Evolutionary conservation across 2,329 filamentous ascomycete species (phyloP).

Genomic region (Keithomyces neogunnii): DNA sequence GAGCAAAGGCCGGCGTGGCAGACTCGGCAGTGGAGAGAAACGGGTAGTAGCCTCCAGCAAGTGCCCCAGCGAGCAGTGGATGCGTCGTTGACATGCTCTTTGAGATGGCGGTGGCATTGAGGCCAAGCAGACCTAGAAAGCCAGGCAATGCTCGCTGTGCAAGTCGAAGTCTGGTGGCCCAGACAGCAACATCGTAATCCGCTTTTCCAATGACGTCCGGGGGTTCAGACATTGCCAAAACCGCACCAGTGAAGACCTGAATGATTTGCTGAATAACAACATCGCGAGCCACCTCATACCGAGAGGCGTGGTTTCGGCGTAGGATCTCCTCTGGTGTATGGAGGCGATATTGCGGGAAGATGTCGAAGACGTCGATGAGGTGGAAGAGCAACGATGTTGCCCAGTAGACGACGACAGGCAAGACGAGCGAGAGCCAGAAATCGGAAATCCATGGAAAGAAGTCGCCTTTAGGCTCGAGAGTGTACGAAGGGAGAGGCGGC

Average conservation of each 20-base stretch:
- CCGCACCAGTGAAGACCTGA: conserved; percentile 64
- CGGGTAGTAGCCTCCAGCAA: conserved; percentile 78
- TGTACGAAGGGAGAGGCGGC: conserved; percentile 80
- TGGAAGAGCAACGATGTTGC: conserved; percentile 78
- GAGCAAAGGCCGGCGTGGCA: conserved; percentile 64
- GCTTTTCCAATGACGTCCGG: conserved; percentile 68
- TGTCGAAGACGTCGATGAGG: conserved; percentile 72
- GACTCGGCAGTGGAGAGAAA: conserved; percentile 50
- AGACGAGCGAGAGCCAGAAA: conserved; percentile 64
- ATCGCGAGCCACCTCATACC: conserved; percentile 81
- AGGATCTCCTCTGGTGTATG: conserved; percentile 90
- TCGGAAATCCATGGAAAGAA: conserved; percentile 75
- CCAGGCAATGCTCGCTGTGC: conserved; percentile 70
- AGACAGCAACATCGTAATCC: conserved; percentile 79
- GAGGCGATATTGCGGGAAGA: conserved; percentile 84
- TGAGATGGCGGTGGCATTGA: conserved; percentile 68
- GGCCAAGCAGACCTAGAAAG: conserved; percentile 60
- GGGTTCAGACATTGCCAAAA: conserved; percentile 64
- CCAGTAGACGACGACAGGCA: conserved; percentile 86
- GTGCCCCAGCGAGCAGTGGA: conserved; percentile 63
- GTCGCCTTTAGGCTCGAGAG: conserved; percentile 58
- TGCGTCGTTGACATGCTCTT: conserved; percentile 64
- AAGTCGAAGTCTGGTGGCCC: conserved; percentile 75
- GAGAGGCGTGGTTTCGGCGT: conserved; percentile 77
- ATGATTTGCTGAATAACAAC: conserved; percentile 88